Conservation (phyloP, 148 eudicot species). For the Drosera capensis region DNA sequence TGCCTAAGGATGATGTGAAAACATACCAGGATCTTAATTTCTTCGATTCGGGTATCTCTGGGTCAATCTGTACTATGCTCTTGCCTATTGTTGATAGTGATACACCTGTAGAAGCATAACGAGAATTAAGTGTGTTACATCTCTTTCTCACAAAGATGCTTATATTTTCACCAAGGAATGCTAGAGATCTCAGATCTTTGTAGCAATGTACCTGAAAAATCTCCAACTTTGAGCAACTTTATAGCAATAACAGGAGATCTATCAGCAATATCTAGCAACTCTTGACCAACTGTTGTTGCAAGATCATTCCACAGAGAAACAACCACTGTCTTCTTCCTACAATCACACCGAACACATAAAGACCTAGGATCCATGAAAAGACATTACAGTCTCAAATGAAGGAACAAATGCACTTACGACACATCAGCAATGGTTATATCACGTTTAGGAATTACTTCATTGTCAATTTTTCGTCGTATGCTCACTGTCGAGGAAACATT, state of each 20-base stretch:
- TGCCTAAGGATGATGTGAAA: neutral
- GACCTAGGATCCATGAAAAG: neutral
- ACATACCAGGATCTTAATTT: conserved; percentile 69
- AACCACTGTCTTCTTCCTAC: conserved; percentile 88
- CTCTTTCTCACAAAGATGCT: neutral
- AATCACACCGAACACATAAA: conserved; percentile 3
- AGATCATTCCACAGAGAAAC: conserved; percentile 85
- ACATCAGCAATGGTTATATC: conserved; percentile 89
- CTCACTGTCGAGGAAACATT: conserved; percentile 77
- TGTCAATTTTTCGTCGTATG: conserved; percentile 61
- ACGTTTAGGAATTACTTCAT: conserved; percentile 72
- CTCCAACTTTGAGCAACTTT: conserved; percentile 74
- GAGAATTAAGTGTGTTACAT: too few relatives aligned
- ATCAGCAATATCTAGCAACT: conserved; percentile 75
- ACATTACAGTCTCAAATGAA: neutral
- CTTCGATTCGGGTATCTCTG: conserved; percentile 58
- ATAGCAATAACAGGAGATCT: conserved; percentile 83
- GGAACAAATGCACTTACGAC: conserved; percentile 31
- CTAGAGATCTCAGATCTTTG: neutral
- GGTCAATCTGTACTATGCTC: conserved; percentile 51
- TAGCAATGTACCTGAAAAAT: conserved; percentile 85
- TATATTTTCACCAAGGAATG: neutral
- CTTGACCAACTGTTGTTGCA: conserved; percentile 76
- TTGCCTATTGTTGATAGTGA: conserved; percentile 74
- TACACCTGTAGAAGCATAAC: conserved; percentile 33